Percentiles rank a stretch among this genome's conserved stretches.
These are phyloP conservation scores for Saccharomyces hybrid DNA, from an alignment of 1,139 yeast genomes.

Conservation along the genomic window DNA sequence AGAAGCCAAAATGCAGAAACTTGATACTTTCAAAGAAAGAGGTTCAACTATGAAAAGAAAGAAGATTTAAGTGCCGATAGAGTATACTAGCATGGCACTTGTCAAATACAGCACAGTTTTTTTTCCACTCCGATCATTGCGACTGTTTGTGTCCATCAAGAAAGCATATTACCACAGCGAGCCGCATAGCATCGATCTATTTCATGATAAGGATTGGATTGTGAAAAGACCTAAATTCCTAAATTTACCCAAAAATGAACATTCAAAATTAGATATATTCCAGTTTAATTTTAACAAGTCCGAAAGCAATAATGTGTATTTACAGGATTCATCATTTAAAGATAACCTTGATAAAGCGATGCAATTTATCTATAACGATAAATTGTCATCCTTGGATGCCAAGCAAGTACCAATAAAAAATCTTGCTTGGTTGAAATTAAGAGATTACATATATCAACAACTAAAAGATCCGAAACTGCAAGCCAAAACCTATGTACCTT, in stretches of 20 bases:
- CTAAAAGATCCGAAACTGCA: slow-evolving; percentile 7
- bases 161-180: not conserved
- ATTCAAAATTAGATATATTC: slow-evolving; percentile 2
- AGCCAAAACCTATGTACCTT: slow-evolving; percentile 6
- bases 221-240: slow-evolving; percentile 12
- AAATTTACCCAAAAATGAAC: slow-evolving; percentile 17
- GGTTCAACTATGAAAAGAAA: not conserved
- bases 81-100: not conserved
- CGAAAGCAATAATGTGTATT: slow-evolving; percentile 9
- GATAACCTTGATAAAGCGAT: slow-evolving; percentile 13
- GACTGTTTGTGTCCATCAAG: not conserved
- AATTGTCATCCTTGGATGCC: slow-evolving; percentile 10
- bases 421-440: slow-evolving; percentile 21
- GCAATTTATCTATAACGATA: slow-evolving; percentile 14
- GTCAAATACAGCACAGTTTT: not conserved
- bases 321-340: slow-evolving; percentile 10
- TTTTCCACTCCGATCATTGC: not conserved
- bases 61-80: not conserved
- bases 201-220: slow-evolving; percentile 13
- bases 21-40: not conserved
- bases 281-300: slow-evolving; percentile 7
- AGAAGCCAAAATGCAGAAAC: not conserved
- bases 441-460: slow-evolving; percentile 21
- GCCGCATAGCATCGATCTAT: not conserved
- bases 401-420: slow-evolving; percentile 8